These are phyloP conservation scores for Exsudoporus frostii DNA, from an alignment of 768 basidiomycete genomes.

Conservation along the genomic window DNA sequence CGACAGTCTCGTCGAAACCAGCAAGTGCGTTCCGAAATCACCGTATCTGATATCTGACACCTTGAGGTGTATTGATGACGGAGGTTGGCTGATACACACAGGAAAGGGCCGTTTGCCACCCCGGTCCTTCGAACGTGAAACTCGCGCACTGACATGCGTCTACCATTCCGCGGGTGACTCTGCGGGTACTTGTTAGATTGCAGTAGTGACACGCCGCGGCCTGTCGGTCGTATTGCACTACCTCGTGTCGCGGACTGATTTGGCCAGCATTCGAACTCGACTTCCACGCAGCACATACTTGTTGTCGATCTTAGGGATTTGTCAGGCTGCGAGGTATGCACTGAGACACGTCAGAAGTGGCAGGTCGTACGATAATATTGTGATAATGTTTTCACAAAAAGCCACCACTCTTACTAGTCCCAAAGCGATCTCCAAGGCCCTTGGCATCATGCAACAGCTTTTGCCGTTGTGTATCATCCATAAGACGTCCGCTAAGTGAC, in stretches of 20 bases:
- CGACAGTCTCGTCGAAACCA: neutral
- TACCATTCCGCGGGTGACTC: neutral
- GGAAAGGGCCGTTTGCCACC: neutral
- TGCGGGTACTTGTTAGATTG: neutral
- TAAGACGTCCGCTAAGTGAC: slow-evolving; percentile 78
- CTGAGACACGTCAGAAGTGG: slow-evolving; percentile 12
- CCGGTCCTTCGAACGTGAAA: slow-evolving; percentile 13
- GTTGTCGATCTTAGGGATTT: neutral
- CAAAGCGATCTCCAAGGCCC: slow-evolving; percentile 81
- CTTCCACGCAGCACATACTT: neutral
- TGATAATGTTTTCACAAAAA: slow-evolving; percentile 41
- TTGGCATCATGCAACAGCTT: slow-evolving; percentile 79
- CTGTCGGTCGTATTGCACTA: slow-evolving; percentile 1
- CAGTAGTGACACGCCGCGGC: neutral
- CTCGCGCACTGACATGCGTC: slow-evolving; percentile 2
- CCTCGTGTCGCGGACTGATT: neutral
- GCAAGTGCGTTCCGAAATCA: slow-evolving; percentile 4
- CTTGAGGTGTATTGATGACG: slow-evolving; percentile 6
- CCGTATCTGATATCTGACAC: slow-evolving; percentile 2
- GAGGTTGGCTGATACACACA: neutral
- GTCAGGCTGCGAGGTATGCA: neutral
- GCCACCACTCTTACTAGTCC: slow-evolving; percentile 64
- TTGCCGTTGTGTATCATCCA: slow-evolving; percentile 83
- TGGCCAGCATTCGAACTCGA: neutral
- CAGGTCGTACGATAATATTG: neutral